A percentile compares a stretch with the other conserved stretches of the same genome.
phyloP scores from a whole-genome alignment of 148 eudicot species.

The Bassia scoparia region DNA sequence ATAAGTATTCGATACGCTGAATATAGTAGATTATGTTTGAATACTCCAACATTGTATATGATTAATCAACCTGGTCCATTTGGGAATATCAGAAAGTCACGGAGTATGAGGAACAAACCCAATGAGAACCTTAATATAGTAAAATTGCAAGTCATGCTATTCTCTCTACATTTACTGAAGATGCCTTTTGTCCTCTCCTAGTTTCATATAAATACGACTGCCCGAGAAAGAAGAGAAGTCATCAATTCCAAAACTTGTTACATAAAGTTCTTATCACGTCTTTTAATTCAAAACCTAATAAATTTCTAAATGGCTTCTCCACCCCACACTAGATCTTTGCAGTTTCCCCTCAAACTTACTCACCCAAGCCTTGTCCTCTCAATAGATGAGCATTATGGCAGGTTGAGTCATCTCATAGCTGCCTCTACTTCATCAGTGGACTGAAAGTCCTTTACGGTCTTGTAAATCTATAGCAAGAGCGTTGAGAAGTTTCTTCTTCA shows the following conservation, averaged over 20 bases:
- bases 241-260: neutral
- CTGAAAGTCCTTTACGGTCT: neutral
- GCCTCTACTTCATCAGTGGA: neutral
- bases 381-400: neutral
- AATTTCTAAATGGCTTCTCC: neutral
- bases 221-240: neutral
- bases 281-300: neutral
- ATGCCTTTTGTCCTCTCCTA: too few relatives aligned
- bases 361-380: conserved; percentile 6
- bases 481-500: conserved; percentile 12
- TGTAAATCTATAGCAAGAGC: neutral
- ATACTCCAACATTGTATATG: too few relatives aligned
- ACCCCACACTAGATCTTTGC: neutral
- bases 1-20: too few relatives aligned
- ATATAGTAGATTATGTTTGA: too few relatives aligned
- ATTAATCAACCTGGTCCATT: too few relatives aligned
- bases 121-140: neutral
- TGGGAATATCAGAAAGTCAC: neutral
- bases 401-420: conserved; percentile 1
- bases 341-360: neutral
- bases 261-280: neutral
- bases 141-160: neutral
- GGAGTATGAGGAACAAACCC: neutral
- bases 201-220: too few relatives aligned
- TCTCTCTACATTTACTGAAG: too few relatives aligned